These are phyloP conservation scores for Neoarthrinium moseri DNA, from an alignment of 2,329 filamentous ascomycete genomes.

Conservation along the genomic window DNA sequence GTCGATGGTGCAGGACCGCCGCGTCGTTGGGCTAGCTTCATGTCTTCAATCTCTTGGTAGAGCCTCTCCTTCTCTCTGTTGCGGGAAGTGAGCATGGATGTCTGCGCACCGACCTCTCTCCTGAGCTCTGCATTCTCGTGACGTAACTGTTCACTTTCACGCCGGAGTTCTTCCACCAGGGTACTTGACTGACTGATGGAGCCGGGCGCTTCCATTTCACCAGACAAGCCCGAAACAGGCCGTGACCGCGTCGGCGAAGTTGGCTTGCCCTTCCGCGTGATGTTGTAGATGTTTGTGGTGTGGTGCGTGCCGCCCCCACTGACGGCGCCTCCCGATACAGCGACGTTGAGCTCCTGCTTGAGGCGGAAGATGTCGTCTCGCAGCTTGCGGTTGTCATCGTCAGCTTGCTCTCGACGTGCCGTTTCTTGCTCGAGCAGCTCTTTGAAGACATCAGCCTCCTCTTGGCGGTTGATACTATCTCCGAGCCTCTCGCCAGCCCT, in stretches of 20 bases:
- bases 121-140: slow-evolving; percentile 92
- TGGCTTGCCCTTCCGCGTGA: slow-evolving; percentile 53
- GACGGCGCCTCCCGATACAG: slow-evolving; percentile 7
- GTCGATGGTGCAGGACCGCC: slow-evolving; percentile 62
- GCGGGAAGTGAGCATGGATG: slow-evolving; percentile 93
- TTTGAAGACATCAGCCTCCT: slow-evolving; percentile 85
- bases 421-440: slow-evolving; percentile 92
- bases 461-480: slow-evolving; percentile 50
- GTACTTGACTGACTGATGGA: slow-evolving; percentile 60
- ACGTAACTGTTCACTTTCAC: slow-evolving; percentile 71
- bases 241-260: slow-evolving; percentile 44
- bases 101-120: slow-evolving; percentile 91
- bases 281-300: slow-evolving; percentile 67
- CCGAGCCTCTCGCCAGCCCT: slow-evolving; percentile 42
- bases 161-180: slow-evolving; percentile 72
- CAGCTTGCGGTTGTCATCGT: slow-evolving; percentile 82
- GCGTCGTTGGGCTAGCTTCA: slow-evolving; percentile 84
- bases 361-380: slow-evolving; percentile 81
- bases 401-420: slow-evolving; percentile 80
- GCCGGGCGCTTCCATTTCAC: slow-evolving; percentile 49
- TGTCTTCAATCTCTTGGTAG: slow-evolving; percentile 94
- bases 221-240: slow-evolving; percentile 49
- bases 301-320: slow-evolving; percentile 44
- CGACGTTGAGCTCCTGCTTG: slow-evolving; percentile 52
- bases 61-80: slow-evolving; percentile 93